These are phyloP conservation scores for Podaxis rugospora DNA, from an alignment of 768 basidiomycete genomes.

Conservation along the genomic window DNA sequence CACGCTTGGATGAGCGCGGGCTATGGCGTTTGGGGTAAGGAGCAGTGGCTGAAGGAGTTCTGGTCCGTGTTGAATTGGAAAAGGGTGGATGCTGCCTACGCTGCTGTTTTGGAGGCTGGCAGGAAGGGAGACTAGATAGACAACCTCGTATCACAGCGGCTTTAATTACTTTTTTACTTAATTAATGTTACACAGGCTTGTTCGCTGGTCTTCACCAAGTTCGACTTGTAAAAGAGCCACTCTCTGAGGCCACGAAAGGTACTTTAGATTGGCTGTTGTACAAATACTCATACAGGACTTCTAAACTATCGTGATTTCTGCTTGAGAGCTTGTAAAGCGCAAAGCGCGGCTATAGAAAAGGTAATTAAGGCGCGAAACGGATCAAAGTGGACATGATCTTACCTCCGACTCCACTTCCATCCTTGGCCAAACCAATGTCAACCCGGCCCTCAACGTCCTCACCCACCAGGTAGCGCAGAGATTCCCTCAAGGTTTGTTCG, in stretches of 20 bases:
- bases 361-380: constrained; percentile 10
- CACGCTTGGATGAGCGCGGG: constrained; percentile 84
- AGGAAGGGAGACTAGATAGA: neutral
- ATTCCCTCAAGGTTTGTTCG: constrained; percentile 66
- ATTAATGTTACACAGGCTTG: neutral
- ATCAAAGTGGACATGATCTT: constrained; percentile 25
- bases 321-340: constrained; percentile 80
- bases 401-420: constrained; percentile 98
- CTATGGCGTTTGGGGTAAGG: constrained; percentile 89
- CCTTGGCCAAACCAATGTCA: constrained; percentile 90
- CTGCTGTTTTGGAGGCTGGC: neutral
- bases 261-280: constrained; percentile 1
- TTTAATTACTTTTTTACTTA: constrained; percentile 1
- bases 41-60: constrained; percentile 78
- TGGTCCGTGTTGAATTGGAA: constrained; percentile 83
- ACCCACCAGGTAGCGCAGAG: constrained; percentile 74
- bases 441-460: constrained; percentile 75
- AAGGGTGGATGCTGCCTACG: constrained; percentile 43
- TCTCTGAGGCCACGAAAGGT: neutral
- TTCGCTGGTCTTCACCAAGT: neutral
- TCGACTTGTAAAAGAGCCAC: neutral
- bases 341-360: constrained; percentile 65
- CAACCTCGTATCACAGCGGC: neutral
- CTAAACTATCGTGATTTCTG: constrained; percentile 23
- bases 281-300: constrained; percentile 9